A percentile compares a stretch with the other conserved stretches of the same genome.
These are phyloP conservation scores for Pseudogymnoascus sp. DNA, from an alignment of 2,329 filamentous ascomycete species.

Conservation along the genomic window DNA sequence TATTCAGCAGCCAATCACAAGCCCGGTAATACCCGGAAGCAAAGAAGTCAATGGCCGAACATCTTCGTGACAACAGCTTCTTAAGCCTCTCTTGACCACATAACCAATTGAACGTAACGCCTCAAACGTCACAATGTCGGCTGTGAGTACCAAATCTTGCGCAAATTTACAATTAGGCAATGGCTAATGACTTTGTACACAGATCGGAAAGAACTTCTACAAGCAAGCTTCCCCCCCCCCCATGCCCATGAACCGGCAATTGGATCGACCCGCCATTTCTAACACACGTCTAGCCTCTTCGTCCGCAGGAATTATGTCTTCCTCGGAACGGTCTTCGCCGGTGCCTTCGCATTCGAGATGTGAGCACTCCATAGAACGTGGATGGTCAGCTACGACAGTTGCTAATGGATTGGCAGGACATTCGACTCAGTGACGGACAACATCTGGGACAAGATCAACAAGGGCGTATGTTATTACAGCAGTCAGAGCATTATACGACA, in stretches of 20 bases:
- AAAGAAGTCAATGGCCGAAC: conserved; percentile 15
- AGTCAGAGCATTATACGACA: neutral
- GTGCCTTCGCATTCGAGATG: conserved; percentile 91
- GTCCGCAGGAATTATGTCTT: conserved; percentile 85
- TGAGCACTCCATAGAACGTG: conserved; percentile 43
- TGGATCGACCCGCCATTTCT: neutral
- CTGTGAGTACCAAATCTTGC: conserved; percentile 13
- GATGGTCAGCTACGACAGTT: neutral
- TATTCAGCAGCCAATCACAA: conserved; percentile 15
- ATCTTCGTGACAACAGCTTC: conserved; percentile 17
- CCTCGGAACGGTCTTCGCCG: conserved; percentile 75
- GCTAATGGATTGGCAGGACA: conserved; percentile 44
- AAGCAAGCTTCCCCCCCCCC: conserved; percentile 24
- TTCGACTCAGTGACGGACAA: conserved; percentile 77
- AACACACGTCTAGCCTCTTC: conserved; percentile 53
- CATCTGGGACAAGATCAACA: conserved; percentile 87
- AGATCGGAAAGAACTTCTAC: conserved; percentile 26
- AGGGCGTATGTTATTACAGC: conserved; percentile 62
- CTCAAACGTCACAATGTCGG: conserved; percentile 27
- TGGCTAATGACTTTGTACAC: conserved; percentile 23
- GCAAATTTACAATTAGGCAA: neutral
- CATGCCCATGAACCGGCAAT: conserved; percentile 11
- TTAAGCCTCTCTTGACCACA: conserved; percentile 13
- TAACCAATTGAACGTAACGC: conserved; percentile 12
- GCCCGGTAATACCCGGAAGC: conserved; percentile 14